Conservation (phyloP, 257 asterid species). For the Solanum pinnatisectum region DNA sequence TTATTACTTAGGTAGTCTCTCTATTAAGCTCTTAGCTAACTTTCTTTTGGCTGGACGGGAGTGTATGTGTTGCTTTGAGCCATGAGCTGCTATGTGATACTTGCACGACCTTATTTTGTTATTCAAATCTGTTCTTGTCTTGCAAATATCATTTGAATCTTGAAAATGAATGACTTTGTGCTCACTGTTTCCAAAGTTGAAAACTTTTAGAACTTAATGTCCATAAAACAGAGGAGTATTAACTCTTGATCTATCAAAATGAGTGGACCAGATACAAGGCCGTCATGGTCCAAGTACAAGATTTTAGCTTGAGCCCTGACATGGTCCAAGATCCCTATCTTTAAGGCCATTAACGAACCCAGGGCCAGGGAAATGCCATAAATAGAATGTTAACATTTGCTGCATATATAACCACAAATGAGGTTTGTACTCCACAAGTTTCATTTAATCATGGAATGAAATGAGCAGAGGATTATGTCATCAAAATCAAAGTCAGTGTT, state of each 20-base stretch:
- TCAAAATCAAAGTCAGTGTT: not conserved
- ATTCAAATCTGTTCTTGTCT: not conserved
- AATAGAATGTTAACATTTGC: not conserved
- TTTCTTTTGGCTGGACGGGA: not conserved
- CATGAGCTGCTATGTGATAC: not conserved
- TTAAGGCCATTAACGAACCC: not conserved
- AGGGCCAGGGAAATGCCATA: not conserved
- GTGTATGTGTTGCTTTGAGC: not conserved
- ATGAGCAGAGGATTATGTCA: not conserved
- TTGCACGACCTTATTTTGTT: not conserved
- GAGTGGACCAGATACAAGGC: not conserved
- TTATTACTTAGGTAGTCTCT: not conserved
- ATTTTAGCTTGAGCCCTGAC: not conserved
- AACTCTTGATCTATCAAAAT: not conserved
- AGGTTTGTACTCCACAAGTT: not conserved
- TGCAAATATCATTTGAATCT: not conserved
- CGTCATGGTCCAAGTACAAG: not conserved
- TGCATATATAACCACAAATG: not conserved
- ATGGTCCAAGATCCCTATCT: not conserved
- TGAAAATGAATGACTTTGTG: not conserved
- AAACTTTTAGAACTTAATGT: not conserved
- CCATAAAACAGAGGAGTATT: not conserved
- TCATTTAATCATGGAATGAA: not conserved
- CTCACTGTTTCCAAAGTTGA: not conserved
- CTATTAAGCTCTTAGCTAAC: not conserved